phyloP scores from a whole-genome alignment of 2,329 filamentous ascomycete genomes.

The Septoria petroselini region DNA sequence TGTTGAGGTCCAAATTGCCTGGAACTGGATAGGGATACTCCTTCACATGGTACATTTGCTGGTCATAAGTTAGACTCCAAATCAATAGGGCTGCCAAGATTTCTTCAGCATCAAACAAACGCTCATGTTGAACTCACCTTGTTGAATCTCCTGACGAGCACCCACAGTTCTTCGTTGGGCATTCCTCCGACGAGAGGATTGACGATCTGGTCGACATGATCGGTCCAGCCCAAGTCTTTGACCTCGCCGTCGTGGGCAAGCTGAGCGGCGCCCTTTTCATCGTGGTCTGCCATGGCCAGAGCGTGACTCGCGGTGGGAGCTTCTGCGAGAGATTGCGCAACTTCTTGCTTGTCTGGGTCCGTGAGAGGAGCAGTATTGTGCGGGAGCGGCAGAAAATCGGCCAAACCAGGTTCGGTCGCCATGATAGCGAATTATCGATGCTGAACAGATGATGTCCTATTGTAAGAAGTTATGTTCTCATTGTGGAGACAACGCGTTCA shows the following conservation, averaged over 20 bases:
- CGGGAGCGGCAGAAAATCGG: constrained; percentile 38
- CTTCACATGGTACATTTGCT: constrained; percentile 70
- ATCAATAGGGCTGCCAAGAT: constrained; percentile 31
- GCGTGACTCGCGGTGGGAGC: constrained; percentile 49
- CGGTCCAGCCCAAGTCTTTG: constrained; percentile 67
- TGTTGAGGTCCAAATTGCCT: constrained; percentile 73
- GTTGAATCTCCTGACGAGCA: constrained; percentile 69
- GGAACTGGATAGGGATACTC: constrained; percentile 59
- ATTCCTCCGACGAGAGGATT: constrained; percentile 64
- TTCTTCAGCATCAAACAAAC: too few species aligned
- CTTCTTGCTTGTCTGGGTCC: constrained; percentile 35
- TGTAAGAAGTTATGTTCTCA: neutral
- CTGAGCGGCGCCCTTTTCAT: constrained; percentile 48
- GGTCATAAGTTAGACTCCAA: neutral
- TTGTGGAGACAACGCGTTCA: neutral
- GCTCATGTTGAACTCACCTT: constrained; percentile 49
- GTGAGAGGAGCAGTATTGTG: constrained; percentile 33
- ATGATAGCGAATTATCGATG: constrained; percentile 7
- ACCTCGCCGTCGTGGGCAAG: constrained; percentile 52
- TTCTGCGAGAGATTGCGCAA: constrained; percentile 38
- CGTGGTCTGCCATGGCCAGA: constrained; percentile 47
- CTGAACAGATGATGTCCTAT: neutral
- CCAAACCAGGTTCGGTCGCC: constrained; percentile 10
- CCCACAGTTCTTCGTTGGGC: constrained; percentile 70
- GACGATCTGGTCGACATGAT: constrained; percentile 55